phyloP scores from a whole-genome alignment of 257 asterid genomes.

The Jaltomata sinuosa region DNA sequence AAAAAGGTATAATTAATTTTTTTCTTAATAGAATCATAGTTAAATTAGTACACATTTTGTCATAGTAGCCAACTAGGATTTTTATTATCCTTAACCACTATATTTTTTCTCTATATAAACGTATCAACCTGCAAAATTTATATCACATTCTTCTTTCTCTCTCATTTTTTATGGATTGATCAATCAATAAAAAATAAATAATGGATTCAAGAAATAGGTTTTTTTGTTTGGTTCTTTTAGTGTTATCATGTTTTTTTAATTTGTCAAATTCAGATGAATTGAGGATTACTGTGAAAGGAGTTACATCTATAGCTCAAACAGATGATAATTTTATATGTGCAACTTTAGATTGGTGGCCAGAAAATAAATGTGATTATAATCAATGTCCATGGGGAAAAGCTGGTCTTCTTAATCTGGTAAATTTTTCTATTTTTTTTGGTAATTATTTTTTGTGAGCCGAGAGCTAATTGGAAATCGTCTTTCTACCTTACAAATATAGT shows the following conservation, averaged over 20 bases:
- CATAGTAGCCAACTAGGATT: not conserved
- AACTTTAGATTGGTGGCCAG: conserved; percentile 87
- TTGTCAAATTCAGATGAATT: conserved; percentile 32
- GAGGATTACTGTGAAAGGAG: conserved; percentile 31
- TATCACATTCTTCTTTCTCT: not conserved
- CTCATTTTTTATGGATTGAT: not conserved
- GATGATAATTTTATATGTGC: conserved; percentile 70
- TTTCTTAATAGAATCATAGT: not conserved
- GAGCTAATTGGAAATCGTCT: too few species aligned
- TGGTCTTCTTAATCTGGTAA: conserved; percentile 55
- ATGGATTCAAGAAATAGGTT: not conserved
- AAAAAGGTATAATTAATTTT: not conserved
- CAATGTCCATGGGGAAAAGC: conserved; percentile 72
- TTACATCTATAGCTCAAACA: conserved; percentile 38
- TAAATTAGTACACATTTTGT: not conserved
- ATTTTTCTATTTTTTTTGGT: not conserved
- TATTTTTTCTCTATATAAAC: not conserved
- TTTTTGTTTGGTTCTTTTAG: conserved; percentile 10
- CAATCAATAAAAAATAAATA: not conserved
- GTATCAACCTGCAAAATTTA: not conserved
- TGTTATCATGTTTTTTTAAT: conserved; percentile 8
- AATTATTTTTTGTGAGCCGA: too few species aligned
- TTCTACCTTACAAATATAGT: too few species aligned
- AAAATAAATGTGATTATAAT: conserved; percentile 49
- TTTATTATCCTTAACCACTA: not conserved